Conservation (phyloP, 805 yeast species). For the Brettanomyces bruxellensis region DNA sequence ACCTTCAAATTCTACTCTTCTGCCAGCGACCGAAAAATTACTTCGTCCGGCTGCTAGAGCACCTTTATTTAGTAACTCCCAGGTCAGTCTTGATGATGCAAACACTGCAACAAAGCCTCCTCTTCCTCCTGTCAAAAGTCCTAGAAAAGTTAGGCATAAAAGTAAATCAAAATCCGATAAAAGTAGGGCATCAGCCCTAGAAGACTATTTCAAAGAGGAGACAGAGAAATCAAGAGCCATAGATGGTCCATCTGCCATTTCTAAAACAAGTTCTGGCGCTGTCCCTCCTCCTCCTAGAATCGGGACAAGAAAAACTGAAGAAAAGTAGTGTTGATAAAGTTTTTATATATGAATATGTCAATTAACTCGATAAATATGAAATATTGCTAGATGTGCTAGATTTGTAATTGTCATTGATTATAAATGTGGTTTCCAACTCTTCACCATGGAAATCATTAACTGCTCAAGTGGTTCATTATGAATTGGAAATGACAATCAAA, state of each 20-base stretch:
- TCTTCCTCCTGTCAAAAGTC: constrained; percentile 4
- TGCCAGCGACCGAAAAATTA: constrained; percentile 8
- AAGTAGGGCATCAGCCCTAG: constrained; percentile 19
- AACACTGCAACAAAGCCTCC: background rate
- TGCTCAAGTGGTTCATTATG: too few relatives aligned
- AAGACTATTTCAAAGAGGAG: constrained; percentile 33
- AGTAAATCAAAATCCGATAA: constrained; percentile 3
- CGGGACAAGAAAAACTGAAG: too few relatives aligned
- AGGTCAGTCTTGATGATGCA: background rate
- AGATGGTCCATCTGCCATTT: constrained; percentile 19
- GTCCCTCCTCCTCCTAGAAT: constrained; percentile 4
- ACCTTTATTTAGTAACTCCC: constrained; percentile 11
- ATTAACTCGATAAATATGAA: too few relatives aligned
- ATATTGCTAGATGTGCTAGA: too few relatives aligned
- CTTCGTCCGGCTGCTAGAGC: constrained; percentile 16
- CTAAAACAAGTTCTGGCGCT: background rate
- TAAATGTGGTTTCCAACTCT: too few relatives aligned
- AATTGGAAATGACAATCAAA: too few relatives aligned
- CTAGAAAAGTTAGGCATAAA: constrained; percentile 6
- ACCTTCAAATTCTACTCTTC: background rate
- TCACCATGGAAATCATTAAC: too few relatives aligned
- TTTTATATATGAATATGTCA: too few relatives aligned
- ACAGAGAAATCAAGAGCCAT: constrained; percentile 30
- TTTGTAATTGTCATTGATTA: too few relatives aligned
- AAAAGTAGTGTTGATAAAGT: too few relatives aligned